Evolutionary conservation across 1,284 basidiomycete genomes (phyloP).

Genomic region (Kalmanozyma brasiliensis): DNA sequence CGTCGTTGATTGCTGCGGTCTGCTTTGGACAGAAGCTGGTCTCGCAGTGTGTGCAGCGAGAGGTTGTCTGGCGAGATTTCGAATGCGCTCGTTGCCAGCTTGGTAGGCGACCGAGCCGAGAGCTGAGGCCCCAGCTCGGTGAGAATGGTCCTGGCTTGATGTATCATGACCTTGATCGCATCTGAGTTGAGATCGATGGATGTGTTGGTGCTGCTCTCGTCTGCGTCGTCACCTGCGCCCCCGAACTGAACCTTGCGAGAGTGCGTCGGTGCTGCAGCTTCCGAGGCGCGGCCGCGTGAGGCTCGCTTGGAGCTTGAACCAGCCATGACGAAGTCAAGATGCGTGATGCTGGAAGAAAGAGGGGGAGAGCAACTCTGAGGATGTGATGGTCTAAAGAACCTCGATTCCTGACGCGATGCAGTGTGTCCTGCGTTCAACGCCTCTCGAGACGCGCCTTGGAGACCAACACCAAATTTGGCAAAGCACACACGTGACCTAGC

Average conservation of each 20-base stretch:
- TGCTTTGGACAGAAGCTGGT: slow-evolving; percentile 46
- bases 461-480: slow-evolving; percentile 19
- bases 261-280: slow-evolving; percentile 14
- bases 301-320: slow-evolving; percentile 10
- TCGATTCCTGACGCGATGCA: neutral
- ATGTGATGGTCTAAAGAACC: neutral
- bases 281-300: slow-evolving; percentile 25
- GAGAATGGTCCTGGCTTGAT: slow-evolving; percentile 23
- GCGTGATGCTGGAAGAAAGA: too few species aligned
- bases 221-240: slow-evolving; percentile 15
- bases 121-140: slow-evolving; percentile 42
- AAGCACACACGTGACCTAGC: slow-evolving; percentile 41
- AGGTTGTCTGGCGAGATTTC: slow-evolving; percentile 48
- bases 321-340: too few species aligned
- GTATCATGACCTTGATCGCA: slow-evolving; percentile 28
- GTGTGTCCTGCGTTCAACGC: neutral
- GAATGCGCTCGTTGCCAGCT: slow-evolving; percentile 42
- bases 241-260: slow-evolving; percentile 35
- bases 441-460: slow-evolving; percentile 24
- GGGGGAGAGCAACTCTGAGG: neutral
- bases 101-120: slow-evolving; percentile 39
- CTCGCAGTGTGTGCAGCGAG: slow-evolving; percentile 43
- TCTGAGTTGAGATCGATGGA: slow-evolving; percentile 28
- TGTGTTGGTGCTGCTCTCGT: slow-evolving; percentile 2
- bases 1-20: slow-evolving; percentile 40